These are phyloP conservation scores for Bipolaris cookei DNA, from an alignment of 2,329 filamentous ascomycete genomes.

Conservation along the genomic window DNA sequence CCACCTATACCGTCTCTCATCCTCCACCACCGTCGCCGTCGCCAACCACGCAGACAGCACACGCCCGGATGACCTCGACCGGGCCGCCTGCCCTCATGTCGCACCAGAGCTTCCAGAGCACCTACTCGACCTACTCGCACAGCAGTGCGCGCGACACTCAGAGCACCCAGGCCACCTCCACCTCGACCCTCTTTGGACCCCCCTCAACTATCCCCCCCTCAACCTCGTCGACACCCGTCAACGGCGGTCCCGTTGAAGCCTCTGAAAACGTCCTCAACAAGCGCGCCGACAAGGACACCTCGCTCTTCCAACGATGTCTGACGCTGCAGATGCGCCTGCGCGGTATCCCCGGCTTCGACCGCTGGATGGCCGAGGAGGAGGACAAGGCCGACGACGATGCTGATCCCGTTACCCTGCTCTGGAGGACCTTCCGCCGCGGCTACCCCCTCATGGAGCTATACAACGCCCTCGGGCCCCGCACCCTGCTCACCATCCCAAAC, in stretches of 20 bases:
- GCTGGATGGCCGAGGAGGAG: conserved; percentile 73
- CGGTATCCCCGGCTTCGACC: conserved; percentile 82
- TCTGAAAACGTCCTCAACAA: conserved; percentile 97
- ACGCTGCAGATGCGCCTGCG: conserved; percentile 80
- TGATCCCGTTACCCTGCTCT: conserved; percentile 88
- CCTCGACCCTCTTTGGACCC: conserved; percentile 54
- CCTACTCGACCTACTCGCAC: conserved; percentile 57
- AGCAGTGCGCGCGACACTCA: conserved; percentile 55
- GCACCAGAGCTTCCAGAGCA: conserved; percentile 56
- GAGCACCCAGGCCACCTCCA: conserved; percentile 54
- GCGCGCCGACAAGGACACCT: conserved; percentile 87
- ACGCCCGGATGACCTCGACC: conserved; percentile 46
- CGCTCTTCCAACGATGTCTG: conserved; percentile 94
- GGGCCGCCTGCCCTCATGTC: conserved; percentile 50
- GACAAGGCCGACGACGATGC: conserved; percentile 70
- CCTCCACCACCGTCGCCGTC: conserved; percentile 34
- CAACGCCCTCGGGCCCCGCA: conserved; percentile 78
- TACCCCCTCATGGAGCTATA: conserved; percentile 87
- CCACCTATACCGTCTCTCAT: conserved; percentile 19
- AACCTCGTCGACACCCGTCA: conserved; percentile 45
- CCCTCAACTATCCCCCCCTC: conserved; percentile 25
- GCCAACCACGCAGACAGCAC: conserved; percentile 28
- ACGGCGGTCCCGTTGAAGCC: conserved; percentile 71
- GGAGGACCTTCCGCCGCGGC: conserved; percentile 84
- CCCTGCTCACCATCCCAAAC: conserved; percentile 71